Percentiles rank a stretch among this genome's conserved stretches.
phyloP scores from a whole-genome alignment of 768 basidiomycete genomes.

The Lentinus tigrinus region DNA sequence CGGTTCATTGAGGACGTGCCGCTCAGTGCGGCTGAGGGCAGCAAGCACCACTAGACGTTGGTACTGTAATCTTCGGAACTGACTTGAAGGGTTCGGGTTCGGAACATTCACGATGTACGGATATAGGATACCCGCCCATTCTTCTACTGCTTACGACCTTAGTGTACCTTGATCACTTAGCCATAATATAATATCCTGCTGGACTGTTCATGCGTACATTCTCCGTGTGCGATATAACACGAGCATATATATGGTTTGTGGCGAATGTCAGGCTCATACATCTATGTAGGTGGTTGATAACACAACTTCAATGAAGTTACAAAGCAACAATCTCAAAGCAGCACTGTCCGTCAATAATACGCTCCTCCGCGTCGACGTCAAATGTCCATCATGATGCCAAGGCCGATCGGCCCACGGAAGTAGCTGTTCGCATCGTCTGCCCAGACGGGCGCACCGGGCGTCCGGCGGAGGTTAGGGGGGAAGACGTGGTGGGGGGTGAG shows the following conservation, averaged over 20 bases:
- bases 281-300: too few species aligned
- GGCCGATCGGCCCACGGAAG: slow-evolving; percentile 6
- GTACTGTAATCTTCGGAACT: neutral
- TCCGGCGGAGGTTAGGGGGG: slow-evolving; percentile 11
- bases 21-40: neutral
- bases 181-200: neutral
- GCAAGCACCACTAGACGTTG: neutral
- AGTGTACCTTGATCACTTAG: neutral
- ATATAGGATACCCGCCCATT: neutral
- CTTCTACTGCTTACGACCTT: neutral
- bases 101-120: neutral
- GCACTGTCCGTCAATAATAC: neutral
- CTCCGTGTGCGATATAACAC: too few species aligned
- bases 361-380: neutral
- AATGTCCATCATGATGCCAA: slow-evolving; percentile 1
- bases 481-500: slow-evolving; percentile 8
- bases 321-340: neutral
- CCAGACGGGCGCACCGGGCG: slow-evolving; percentile 14
- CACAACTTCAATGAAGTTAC: neutral
- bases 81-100: neutral
- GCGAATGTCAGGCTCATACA: too few species aligned
- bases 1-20: slow-evolving; percentile 40
- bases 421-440: slow-evolving; percentile 1
- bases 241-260: too few species aligned
- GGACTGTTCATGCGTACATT: neutral